Base-by-base conservation (phyloP, 345 rosid genomes). In the Aurinia saxatilis region DNA sequence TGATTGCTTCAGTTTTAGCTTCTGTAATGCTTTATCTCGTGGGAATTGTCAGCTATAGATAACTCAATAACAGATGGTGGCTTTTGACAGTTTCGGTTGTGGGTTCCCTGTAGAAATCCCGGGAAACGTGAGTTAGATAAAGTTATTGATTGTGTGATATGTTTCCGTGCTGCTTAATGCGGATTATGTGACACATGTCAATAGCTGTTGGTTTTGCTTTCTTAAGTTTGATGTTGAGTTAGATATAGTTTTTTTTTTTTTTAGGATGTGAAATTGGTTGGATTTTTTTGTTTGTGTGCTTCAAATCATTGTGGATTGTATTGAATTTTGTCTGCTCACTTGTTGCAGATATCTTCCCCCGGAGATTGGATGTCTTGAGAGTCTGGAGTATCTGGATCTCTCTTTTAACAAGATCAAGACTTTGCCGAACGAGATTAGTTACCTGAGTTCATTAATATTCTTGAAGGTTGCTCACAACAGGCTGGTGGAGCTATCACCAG, bases 321-420 rank as follows among this genome's bases (percentile, higher is more conserved):
- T 63, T 69, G 16, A 38, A 71, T 17, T 65, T 14, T 61, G 33
- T 61, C 56, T 52, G 27, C 53, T 41, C 38, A 60, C 44, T 45
- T 65, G 36, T 11, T 80, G 80, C 84, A 93, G 99, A 77, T 93
- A 78, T 60, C 80, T 93, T 57, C 99, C 99, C 29, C 82, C 96
- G 29, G 97, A 93, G 84, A 93, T 93, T 70, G 92, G 96, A 41
- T 90, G 90, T 84, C 78, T 93, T 25, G 73, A 59, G 57, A 81
- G 79, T 36, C 75, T 93, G 77, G 91, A 90, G 83, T 79, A 71
- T 66, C 74, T 93, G 73, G 97, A 93, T 66, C 91, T 93, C 51
- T 93, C 99, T 53, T 93, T 85, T 74, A 93, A 93, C 77, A 93
- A 90, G 76, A 72, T 93, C 74, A 93, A 87, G 82, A 68, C 29